Base-by-base conservation (phyloP, 352 stramenopile genomes). In the Halophytophthora batemanensis region DNA sequence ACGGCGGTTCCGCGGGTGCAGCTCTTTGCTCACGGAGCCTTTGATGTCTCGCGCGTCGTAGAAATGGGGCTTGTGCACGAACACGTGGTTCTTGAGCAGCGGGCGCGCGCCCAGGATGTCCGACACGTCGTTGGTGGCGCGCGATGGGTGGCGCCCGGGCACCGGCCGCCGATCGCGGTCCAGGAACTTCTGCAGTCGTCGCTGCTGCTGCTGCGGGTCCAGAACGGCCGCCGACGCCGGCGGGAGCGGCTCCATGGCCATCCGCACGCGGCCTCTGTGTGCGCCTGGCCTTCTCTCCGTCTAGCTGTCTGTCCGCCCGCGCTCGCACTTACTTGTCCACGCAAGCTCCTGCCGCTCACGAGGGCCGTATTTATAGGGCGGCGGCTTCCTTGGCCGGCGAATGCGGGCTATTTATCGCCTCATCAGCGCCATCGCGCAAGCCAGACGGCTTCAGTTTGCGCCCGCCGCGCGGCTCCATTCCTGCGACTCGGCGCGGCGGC, bases 31-130 rank as follows among this genome's bases (percentile, higher is more conserved):
- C 10, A 49, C 50, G 15, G 74, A 86, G 8, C 77, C 75, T n/a
- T 60, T 50, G 53, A 90, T 83, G 40, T 87, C 75, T 12, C 75
- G 53, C 14, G 72, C 53, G 18, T 83, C 74, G 61, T 86, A 69
- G 59, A 80, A 85, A 43, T 88, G 77, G 12, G 67, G 73, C 36
- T 87, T 90, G 62, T 90, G 71, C 7, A 74, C 61, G 48, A 71
- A 86, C 35, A 80, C 63, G 62, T 81, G 74, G 52, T 71, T 71
- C 42, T 88, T 86, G 18, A 88, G 61, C 59, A 78, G 33, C 15
- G 74, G 71, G 12, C 56, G 51, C 6, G 80, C 54, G 33, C 77
- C 77, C 7, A 50, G 33, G 36, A 90, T 90, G 44, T 90, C 80
- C 6, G 72, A 74, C 37, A 90, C 66, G 41, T 87, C 62, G 59